Percentiles rank a stretch among this genome's conserved stretches.
phyloP scores from a whole-genome alignment of 2,329 filamentous ascomycete genomes.

The Neopestalotiopsis sp. region DNA sequence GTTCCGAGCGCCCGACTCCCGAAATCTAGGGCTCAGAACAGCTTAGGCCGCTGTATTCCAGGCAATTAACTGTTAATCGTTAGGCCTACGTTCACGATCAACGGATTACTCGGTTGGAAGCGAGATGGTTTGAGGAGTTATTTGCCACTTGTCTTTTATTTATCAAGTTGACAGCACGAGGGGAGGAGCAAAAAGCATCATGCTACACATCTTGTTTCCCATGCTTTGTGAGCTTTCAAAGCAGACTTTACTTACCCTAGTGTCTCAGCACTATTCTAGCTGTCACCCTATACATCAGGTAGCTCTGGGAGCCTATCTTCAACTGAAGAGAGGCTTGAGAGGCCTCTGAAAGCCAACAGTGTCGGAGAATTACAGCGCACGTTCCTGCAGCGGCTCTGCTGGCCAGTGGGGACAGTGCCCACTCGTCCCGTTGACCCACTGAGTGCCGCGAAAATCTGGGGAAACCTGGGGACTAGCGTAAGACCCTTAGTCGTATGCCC shows the following conservation, averaged over 20 bases:
- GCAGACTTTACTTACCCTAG: no score
- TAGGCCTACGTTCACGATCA: neutral
- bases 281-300: no score
- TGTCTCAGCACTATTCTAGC: no score
- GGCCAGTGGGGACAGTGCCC: slow-evolving; percentile 18
- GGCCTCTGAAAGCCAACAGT: neutral
- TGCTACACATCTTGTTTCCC: neutral
- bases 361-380: slow-evolving; percentile 9
- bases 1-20: neutral
- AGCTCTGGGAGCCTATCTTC: no score
- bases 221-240: no score
- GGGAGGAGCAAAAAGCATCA: neutral
- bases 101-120: neutral
- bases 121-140: neutral
- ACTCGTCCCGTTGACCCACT: slow-evolving; percentile 16
- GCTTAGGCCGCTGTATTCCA: neutral
- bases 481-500: slow-evolving; percentile 8
- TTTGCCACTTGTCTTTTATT: neutral
- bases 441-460: slow-evolving; percentile 17
- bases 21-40: slow-evolving; percentile 1
- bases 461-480: slow-evolving; percentile 19
- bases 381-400: slow-evolving; percentile 8
- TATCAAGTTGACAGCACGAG: neutral
- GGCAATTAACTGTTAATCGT: neutral
- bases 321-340: neutral